phyloP scores from a whole-genome alignment of 306 rosid species.

The Quercus glauca region DNA sequence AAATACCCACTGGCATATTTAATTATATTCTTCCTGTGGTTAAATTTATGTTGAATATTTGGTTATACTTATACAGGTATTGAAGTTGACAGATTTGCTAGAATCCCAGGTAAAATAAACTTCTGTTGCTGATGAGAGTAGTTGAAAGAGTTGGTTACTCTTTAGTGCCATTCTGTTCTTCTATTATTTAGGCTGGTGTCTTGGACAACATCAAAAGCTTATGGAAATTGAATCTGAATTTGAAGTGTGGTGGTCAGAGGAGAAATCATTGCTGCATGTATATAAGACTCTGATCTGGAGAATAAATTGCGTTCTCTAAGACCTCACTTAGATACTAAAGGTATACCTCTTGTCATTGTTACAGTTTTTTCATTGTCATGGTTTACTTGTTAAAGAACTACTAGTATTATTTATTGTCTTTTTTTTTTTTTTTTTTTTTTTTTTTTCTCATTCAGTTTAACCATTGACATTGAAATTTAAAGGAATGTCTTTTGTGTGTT shows the following conservation, averaged over 20 bases:
- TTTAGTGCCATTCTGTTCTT: background rate
- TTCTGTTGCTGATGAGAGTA: constrained; percentile 17
- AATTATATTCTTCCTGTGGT: background rate
- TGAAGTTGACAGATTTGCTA: constrained; percentile 40
- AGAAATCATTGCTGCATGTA: too few species aligned
- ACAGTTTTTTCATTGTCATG: background rate
- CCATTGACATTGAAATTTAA: background rate
- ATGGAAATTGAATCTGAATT: background rate
- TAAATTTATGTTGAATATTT: background rate
- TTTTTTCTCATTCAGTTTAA: background rate
- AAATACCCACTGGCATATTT: too few species aligned
- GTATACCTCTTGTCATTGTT: constrained; percentile 32
- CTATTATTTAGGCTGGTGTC: constrained; percentile 10
- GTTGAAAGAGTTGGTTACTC: background rate
- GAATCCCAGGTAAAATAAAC: background rate
- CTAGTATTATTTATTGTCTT: background rate
- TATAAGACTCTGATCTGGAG: too few species aligned
- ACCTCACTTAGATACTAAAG: constrained; percentile 24
- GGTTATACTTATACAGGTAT: background rate
- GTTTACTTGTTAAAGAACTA: background rate
- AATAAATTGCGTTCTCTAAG: too few species aligned
- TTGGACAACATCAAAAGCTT: background rate
- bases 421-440: background rate
- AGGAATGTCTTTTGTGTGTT: background rate
- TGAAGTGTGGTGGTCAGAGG: constrained; percentile 72